phyloP scores from a whole-genome alignment of 228 moss, liverwort and hornwort species.

The Sphagnum fallax region DNA sequence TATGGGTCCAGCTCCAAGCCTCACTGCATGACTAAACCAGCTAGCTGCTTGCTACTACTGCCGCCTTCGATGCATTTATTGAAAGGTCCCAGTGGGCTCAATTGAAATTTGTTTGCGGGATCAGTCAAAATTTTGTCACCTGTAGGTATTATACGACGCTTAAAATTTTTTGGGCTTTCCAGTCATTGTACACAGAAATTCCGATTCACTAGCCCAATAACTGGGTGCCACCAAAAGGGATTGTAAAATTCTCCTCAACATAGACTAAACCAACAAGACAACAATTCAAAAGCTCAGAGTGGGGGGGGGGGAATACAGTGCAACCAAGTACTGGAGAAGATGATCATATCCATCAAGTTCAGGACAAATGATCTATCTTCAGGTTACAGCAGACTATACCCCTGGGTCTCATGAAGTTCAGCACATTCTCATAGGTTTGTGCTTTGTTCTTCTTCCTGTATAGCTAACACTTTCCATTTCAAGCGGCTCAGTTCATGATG shows the following conservation, averaged over 20 bases:
- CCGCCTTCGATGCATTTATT: not conserved
- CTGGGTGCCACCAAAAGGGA: constrained; percentile 38
- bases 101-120: constrained; percentile 4
- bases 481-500: too few species aligned
- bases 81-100: not conserved
- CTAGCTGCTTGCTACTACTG: not conserved
- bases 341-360: constrained; percentile 14
- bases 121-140: not conserved
- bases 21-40: constrained; percentile 42
- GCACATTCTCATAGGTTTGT: constrained; percentile 31
- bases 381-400: constrained; percentile 2
- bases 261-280: constrained; percentile 7
- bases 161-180: constrained; percentile 4
- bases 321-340: constrained; percentile 3
- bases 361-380: constrained; percentile 23
- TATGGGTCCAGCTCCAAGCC: constrained; percentile 63
- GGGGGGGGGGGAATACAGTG: constrained; percentile 4
- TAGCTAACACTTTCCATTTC: not conserved
- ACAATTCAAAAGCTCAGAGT: constrained; percentile 36
- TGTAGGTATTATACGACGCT: constrained; percentile 3
- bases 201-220: constrained; percentile 33
- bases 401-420: constrained; percentile 1
- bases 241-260: constrained; percentile 18
- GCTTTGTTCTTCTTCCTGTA: constrained; percentile 8
- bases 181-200: constrained; percentile 48